phyloP scores from a whole-genome alignment of 2,329 filamentous ascomycete species.

The Neonectria magnoliae region DNA sequence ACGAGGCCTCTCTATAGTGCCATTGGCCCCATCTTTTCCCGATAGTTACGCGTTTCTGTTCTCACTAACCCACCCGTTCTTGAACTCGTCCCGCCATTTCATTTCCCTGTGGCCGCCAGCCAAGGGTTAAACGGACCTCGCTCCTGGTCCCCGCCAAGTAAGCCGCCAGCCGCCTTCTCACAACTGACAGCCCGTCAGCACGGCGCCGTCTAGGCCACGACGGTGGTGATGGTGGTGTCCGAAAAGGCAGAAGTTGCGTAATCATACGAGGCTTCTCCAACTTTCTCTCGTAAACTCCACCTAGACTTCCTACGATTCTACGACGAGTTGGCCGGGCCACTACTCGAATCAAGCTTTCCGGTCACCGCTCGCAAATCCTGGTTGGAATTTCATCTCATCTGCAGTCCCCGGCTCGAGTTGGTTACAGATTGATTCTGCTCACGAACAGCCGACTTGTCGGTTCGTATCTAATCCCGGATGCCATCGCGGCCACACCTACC shows the following conservation, averaged over 20 bases:
- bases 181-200: not conserved
- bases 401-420: constrained; percentile 11
- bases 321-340: not conserved
- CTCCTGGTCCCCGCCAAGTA: not conserved
- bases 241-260: not conserved
- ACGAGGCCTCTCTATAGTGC: not conserved
- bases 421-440: constrained; percentile 20
- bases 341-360: constrained; percentile 3
- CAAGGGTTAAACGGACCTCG: not conserved
- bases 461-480: constrained; percentile 17
- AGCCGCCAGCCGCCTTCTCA: not conserved
- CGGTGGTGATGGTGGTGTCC: constrained; percentile 4
- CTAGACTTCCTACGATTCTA: not conserved
- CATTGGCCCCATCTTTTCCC: not conserved
- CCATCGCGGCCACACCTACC: constrained; percentile 29
- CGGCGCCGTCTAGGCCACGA: not conserved
- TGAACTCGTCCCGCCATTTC: not conserved
- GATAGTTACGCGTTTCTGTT: not conserved
- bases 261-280: constrained; percentile 14
- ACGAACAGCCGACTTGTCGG: constrained; percentile 13
- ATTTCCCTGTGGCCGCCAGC: constrained; percentile 3
- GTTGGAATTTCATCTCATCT: constrained; percentile 19
- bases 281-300: not conserved
- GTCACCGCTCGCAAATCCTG: constrained; percentile 8
- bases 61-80: not conserved